Conservation (phyloP, 2,329 filamentous ascomycete genomes). For the Fusarium equiseti region DNA sequence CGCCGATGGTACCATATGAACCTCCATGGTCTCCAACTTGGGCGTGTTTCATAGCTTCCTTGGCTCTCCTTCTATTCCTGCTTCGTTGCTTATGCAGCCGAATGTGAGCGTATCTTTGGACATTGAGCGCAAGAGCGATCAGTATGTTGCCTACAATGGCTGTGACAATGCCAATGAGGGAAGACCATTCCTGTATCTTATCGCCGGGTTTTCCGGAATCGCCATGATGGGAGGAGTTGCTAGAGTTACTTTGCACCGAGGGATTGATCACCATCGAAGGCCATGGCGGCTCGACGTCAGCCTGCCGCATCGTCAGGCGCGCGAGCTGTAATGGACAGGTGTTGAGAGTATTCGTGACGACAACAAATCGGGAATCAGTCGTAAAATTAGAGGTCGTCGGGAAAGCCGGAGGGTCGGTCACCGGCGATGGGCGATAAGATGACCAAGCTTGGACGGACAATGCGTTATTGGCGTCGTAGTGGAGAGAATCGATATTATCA, state of each 20-base stretch:
- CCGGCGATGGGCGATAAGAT: conserved; percentile 23
- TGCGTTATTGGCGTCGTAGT: conserved; percentile 28
- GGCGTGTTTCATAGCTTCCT: conserved; percentile 63
- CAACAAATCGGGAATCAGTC: conserved; percentile 4
- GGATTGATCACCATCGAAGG: conserved; percentile 33
- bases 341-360: conserved; percentile 33
- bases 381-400: conserved; percentile 9
- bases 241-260: conserved; percentile 33
- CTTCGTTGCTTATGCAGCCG: conserved; percentile 79
- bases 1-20: conserved; percentile 53
- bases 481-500: conserved; percentile 37
- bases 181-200: conserved; percentile 81
- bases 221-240: conserved; percentile 32
- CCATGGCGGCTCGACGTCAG: conserved; percentile 44
- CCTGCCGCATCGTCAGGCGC: conserved; percentile 45
- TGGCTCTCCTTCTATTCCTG: conserved; percentile 66
- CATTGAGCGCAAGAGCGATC: conserved; percentile 95
- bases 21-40: conserved; percentile 48
- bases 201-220: conserved; percentile 56
- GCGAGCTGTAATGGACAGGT: conserved; percentile 26
- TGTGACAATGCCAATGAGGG: conserved; percentile 92
- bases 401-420: conserved; percentile 21
- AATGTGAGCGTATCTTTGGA: conserved; percentile 95
- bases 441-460: conserved; percentile 30
- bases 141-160: conserved; percentile 93